These are phyloP conservation scores for Lentinula sp. DNA, from an alignment of 768 basidiomycete species.

Conservation along the genomic window DNA sequence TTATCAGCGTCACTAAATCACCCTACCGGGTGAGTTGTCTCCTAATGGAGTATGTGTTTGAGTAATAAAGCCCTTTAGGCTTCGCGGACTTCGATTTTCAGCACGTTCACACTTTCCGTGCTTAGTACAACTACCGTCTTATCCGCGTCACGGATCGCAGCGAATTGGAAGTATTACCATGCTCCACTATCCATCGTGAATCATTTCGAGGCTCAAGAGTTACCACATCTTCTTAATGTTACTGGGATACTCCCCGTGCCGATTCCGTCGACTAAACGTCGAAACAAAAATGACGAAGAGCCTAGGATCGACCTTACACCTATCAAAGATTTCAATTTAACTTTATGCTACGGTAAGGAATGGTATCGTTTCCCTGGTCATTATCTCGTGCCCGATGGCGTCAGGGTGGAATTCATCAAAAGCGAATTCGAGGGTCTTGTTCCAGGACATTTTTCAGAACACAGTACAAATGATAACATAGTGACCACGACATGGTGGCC, in stretches of 20 bases:
- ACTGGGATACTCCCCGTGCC: slow-evolving; percentile 56
- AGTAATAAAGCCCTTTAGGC: slow-evolving; percentile 42
- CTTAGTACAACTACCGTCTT: slow-evolving; percentile 60
- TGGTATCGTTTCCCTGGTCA: slow-evolving; percentile 94
- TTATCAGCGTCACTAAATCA: slow-evolving; percentile 71
- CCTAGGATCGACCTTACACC: slow-evolving; percentile 60
- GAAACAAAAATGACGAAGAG: slow-evolving; percentile 37
- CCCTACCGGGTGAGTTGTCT: slow-evolving; percentile 66
- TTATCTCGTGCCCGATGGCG: slow-evolving; percentile 78
- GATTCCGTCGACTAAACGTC: slow-evolving; percentile 23
- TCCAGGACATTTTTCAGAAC: slow-evolving; percentile 71
- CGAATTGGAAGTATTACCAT: slow-evolving; percentile 86
- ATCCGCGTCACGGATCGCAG: slow-evolving; percentile 75
- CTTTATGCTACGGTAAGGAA: slow-evolving; percentile 86
- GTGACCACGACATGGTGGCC: slow-evolving; percentile 38
- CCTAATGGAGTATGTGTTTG: background rate
- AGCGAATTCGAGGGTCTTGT: slow-evolving; percentile 88
- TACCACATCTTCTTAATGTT: slow-evolving; percentile 75
- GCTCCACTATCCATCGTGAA: slow-evolving; percentile 71
- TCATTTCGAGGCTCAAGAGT: slow-evolving; percentile 69
- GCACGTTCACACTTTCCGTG: slow-evolving; percentile 65
- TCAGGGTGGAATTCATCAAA: slow-evolving; percentile 85
- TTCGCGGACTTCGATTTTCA: slow-evolving; percentile 69
- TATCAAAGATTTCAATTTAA: slow-evolving; percentile 64
- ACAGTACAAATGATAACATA: slow-evolving; percentile 19